Conservation (phyloP, 2,329 filamentous ascomycete species). For the Xylariaceae sp. region DNA sequence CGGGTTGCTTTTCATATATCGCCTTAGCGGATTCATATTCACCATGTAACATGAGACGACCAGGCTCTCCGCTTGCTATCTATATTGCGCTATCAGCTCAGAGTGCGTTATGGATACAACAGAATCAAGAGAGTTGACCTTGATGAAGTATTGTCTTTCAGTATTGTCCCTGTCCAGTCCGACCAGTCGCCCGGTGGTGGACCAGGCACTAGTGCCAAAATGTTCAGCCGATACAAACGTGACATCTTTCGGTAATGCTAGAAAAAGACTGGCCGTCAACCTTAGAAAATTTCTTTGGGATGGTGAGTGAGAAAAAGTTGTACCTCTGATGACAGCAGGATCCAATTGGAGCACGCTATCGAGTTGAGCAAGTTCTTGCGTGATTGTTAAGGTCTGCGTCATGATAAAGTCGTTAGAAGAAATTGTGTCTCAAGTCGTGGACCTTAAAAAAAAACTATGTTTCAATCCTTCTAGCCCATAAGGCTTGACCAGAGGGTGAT, state of each 20-base stretch:
- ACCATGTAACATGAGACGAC: constrained; percentile 12
- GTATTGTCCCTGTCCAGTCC: background rate
- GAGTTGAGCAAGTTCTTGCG: no score
- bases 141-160: background rate
- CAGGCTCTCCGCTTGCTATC: constrained; percentile 4
- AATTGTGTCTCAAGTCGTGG: no score
- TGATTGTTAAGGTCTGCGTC: no score
- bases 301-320: no score
- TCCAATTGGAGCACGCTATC: no score
- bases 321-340: no score
- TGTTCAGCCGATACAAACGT: background rate
- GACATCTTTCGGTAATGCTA: background rate
- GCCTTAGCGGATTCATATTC: constrained; percentile 16
- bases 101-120: background rate
- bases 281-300: no score
- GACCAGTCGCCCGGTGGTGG: background rate
- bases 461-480: no score
- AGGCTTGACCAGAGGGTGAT: no score
- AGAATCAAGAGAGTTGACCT: background rate
- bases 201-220: background rate
- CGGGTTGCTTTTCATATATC: constrained; percentile 5
- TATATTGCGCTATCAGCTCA: background rate
- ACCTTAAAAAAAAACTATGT: no score
- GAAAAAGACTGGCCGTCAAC: constrained; percentile 4
- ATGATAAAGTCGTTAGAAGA: no score